Evolutionary conservation across 495 filamentous ascomycete species (phyloP).

Genomic region (Neurospora sublineolata): DNA sequence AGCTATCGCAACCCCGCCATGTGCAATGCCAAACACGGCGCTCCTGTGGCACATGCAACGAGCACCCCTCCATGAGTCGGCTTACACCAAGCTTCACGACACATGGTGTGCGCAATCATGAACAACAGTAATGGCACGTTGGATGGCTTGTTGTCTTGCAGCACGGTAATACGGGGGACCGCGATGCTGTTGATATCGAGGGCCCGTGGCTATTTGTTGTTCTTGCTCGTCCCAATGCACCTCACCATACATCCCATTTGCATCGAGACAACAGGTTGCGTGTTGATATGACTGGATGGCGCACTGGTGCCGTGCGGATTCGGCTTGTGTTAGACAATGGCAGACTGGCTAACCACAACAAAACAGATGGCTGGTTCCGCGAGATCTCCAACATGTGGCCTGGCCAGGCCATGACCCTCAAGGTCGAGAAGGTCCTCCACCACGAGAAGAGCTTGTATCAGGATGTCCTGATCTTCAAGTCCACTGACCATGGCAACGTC

Average conservation of each 20-base stretch:
- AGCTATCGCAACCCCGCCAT: not conserved
- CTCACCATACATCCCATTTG: not conserved
- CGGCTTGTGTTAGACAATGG: not conserved
- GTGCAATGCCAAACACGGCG: not conserved
- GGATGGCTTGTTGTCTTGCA: not conserved
- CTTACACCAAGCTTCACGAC: not conserved
- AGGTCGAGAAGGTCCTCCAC: conserved; percentile 93
- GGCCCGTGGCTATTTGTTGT: not conserved
- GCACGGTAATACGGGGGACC: not conserved
- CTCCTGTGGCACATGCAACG: conserved; percentile 6
- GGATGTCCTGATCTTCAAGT: conserved; percentile 96
- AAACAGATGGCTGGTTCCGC: conserved; percentile 96
- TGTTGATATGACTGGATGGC: not conserved
- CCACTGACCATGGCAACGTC: conserved; percentile 88
- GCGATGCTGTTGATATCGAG: conserved; percentile 3
- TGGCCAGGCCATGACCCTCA: conserved; percentile 96
- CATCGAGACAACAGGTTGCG: not conserved
- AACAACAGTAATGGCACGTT: not conserved
- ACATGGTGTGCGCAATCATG: not conserved
- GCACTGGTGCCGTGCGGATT: not conserved
- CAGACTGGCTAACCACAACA: not conserved
- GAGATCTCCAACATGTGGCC: conserved; percentile 98
- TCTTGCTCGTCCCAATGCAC: not conserved
- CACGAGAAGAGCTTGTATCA: conserved; percentile 99
- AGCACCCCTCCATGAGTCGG: not conserved